These are phyloP conservation scores for Podosphaera xanthii DNA, from an alignment of 2,329 filamentous ascomycete species.

Conservation along the genomic window DNA sequence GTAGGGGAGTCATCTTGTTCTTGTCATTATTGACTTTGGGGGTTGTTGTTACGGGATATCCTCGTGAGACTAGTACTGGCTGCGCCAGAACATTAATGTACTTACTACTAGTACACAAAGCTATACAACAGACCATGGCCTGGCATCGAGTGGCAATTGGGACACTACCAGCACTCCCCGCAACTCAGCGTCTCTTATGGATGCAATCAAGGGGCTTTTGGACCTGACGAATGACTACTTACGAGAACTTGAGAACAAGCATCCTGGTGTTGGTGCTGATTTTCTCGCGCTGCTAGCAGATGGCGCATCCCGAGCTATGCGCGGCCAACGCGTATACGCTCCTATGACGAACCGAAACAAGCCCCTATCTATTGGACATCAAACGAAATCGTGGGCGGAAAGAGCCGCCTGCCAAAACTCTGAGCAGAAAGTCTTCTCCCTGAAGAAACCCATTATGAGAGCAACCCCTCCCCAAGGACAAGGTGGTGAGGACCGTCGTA, in stretches of 20 bases:
- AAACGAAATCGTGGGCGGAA: not conserved
- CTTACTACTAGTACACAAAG: too few relatives aligned
- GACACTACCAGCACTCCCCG: not conserved
- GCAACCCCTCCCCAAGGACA: not conserved
- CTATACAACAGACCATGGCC: not conserved
- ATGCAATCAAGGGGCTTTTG: not conserved
- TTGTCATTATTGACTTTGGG: too few relatives aligned
- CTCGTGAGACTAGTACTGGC: too few relatives aligned
- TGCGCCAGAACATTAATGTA: too few relatives aligned
- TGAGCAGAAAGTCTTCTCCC: not conserved
- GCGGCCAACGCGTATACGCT: not conserved
- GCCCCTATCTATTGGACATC: not conserved
- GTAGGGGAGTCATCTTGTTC: too few relatives aligned
- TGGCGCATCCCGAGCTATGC: not conserved
- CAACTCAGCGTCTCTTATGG: not conserved
- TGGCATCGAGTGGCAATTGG: not conserved
- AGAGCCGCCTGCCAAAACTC: not conserved
- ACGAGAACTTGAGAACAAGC: not conserved
- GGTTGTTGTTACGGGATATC: too few relatives aligned
- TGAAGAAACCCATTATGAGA: not conserved
- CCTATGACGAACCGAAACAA: not conserved
- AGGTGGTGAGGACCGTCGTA: not conserved
- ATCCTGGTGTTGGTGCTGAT: not conserved
- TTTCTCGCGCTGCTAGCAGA: conserved; percentile 1
- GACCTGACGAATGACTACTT: not conserved